Evolutionary conservation across 208 protist genomes (phyloP).

Genomic region (Leishmania mexicana): DNA sequence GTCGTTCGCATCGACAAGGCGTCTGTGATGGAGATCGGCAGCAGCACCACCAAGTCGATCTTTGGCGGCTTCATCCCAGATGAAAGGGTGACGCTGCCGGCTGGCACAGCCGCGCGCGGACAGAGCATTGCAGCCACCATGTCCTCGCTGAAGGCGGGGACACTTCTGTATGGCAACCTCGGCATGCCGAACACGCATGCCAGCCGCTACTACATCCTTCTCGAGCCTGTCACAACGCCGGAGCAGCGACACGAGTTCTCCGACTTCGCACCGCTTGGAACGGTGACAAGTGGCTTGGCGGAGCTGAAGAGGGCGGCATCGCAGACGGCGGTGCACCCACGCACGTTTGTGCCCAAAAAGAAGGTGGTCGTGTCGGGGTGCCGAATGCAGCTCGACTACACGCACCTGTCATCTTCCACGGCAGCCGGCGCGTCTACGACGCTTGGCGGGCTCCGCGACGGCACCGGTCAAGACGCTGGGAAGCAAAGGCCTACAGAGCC

Average conservation of each 20-base stretch:
- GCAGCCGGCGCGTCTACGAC: neutral
- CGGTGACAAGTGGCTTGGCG: constrained; percentile 55
- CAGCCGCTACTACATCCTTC: constrained; percentile 81
- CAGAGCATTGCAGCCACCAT: constrained; percentile 41
- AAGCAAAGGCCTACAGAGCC: constrained; percentile 1
- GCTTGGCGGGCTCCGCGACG: neutral
- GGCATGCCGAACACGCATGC: constrained; percentile 71
- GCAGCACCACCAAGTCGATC: constrained; percentile 82
- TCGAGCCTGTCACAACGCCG: constrained; percentile 35
- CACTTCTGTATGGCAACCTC: constrained; percentile 66
- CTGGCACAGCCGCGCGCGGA: constrained; percentile 9
- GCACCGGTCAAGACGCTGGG: neutral
- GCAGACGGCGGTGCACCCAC: constrained; percentile 53
- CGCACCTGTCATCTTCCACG: constrained; percentile 4
- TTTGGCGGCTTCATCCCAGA: constrained; percentile 79
- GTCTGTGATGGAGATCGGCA: constrained; percentile 72
- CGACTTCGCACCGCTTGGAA: constrained; percentile 59
- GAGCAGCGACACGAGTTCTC: constrained; percentile 38
- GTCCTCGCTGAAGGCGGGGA: constrained; percentile 55
- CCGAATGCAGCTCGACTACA: constrained; percentile 44
- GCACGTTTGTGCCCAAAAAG: constrained; percentile 61
- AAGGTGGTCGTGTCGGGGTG: constrained; percentile 47
- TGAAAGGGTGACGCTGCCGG: constrained; percentile 38
- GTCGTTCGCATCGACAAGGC: constrained; percentile 70
- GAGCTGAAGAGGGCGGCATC: constrained; percentile 40